Conservation (phyloP, 148 eudicot species). For the Salicornia ramosissima region DNA sequence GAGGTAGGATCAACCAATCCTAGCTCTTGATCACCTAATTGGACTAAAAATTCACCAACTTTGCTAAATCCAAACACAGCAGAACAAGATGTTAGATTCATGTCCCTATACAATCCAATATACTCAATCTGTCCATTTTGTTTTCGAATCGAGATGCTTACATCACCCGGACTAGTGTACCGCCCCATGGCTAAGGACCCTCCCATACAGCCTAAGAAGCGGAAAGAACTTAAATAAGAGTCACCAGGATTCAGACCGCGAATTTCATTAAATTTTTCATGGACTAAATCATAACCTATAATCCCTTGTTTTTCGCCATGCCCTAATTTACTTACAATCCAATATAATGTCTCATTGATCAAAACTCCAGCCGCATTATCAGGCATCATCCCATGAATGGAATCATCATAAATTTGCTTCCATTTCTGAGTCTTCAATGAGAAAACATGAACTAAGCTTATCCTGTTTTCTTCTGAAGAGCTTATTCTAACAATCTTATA, state of each 20-base stretch:
- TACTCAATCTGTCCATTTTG: conserved; percentile 22
- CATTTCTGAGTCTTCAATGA: conserved; percentile 22
- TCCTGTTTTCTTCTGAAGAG: neutral
- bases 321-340: conserved; percentile 21
- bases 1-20: conserved; percentile 24
- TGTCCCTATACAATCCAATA: conserved; percentile 25
- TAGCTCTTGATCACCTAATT: conserved; percentile 16
- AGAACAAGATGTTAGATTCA: conserved; percentile 23
- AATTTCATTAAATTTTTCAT: conserved; percentile 13
- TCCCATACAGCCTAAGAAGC: conserved; percentile 26
- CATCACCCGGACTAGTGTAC: conserved; percentile 23
- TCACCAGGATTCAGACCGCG: conserved; percentile 9
- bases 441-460: conserved; percentile 15
- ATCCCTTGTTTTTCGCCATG: conserved; percentile 16
- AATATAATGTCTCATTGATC: conserved; percentile 19
- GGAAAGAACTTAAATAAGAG: conserved; percentile 18
- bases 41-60: conserved; percentile 19
- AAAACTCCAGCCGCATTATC: conserved; percentile 2
- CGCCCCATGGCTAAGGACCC: conserved; percentile 24
- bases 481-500: conserved; percentile 26
- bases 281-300: conserved; percentile 23
- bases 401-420: conserved; percentile 16
- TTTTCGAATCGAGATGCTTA: conserved; percentile 19
- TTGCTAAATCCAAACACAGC: conserved; percentile 15
- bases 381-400: conserved; percentile 4